Conservation (phyloP, 768 basidiomycete genomes). For the Leccinum fibrillosum region DNA sequence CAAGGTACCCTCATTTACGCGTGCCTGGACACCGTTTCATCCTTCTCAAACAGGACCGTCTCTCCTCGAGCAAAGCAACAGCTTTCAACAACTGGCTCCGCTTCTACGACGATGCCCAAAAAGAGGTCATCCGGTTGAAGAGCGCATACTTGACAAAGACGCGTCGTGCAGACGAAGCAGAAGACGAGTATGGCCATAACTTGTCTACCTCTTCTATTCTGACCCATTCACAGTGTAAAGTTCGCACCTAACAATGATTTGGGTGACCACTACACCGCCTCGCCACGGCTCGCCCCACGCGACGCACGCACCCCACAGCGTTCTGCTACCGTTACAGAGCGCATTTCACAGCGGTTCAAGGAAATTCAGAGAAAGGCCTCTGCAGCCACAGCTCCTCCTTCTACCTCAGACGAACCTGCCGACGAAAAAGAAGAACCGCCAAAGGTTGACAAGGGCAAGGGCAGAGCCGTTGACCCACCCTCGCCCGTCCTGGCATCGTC, state of each 20-base stretch:
- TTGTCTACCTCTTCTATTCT: neutral
- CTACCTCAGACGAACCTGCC: constrained; percentile 24
- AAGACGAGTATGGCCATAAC: constrained; percentile 74
- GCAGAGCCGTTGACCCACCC: constrained; percentile 50
- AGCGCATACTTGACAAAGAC: constrained; percentile 74
- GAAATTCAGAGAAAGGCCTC: constrained; percentile 65
- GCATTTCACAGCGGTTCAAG: constrained; percentile 78
- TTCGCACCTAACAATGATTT: constrained; percentile 72
- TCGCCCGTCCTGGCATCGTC: constrained; percentile 38
- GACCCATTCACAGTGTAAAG: constrained; percentile 56
- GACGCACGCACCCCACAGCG: constrained; percentile 56
- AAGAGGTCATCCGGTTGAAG: constrained; percentile 68
- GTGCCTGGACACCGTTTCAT: constrained; percentile 12
- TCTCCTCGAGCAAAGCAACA: constrained; percentile 53
- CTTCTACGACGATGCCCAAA: constrained; percentile 66
- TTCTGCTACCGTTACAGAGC: constrained; percentile 80
- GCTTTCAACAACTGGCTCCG: constrained; percentile 66
- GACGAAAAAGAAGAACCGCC: constrained; percentile 34
- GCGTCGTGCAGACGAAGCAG: constrained; percentile 84
- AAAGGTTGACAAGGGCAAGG: constrained; percentile 84
- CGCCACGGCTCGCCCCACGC: constrained; percentile 61
- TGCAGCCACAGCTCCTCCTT: constrained; percentile 29
- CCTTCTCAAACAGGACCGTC: constrained; percentile 48
- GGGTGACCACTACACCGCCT: constrained; percentile 77
- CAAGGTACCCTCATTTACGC: constrained; percentile 42